A percentile compares a stretch with the other conserved stretches of the same genome.
These are phyloP conservation scores for Tripterygium wilfordii DNA, from an alignment of 177 flowering plant genomes.

Conservation along the genomic window DNA sequence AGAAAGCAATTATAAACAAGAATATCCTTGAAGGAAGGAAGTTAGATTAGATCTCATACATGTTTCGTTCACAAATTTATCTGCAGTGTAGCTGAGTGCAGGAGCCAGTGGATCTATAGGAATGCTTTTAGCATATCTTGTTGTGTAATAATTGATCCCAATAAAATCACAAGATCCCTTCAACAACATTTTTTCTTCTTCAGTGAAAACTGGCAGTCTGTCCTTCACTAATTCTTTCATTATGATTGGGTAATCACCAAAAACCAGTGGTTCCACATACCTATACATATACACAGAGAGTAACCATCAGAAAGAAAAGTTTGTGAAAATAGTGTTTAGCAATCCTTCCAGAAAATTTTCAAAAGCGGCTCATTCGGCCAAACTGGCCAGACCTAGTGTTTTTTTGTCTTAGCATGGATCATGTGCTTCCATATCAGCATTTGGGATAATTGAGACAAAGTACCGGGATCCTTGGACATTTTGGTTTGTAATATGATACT, in stretches of 20 bases:
- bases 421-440: slow-evolving; percentile 16
- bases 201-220: slow-evolving; percentile 15
- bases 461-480: no score
- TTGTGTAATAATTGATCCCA: slow-evolving; percentile 21
- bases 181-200: slow-evolving; percentile 2
- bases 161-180: slow-evolving; percentile 10
- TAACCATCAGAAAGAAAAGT: slow-evolving; percentile 17
- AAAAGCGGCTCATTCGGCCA: no score
- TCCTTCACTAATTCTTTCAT: slow-evolving; percentile 7
- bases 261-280: background rate
- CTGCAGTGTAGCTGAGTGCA: background rate
- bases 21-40: background rate
- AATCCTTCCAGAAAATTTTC: no score
- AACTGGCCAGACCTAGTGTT: no score
- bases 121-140: background rate
- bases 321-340: slow-evolving; percentile 22
- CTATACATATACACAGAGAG: slow-evolving; percentile 8
- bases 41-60: background rate
- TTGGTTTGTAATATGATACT: background rate
- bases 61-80: background rate
- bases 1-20: background rate
- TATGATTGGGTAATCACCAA: slow-evolving; percentile 12
- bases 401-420: no score
- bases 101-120: background rate
- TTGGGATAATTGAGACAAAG: background rate